Evolutionary conservation across 176 grass and related monocot species (phyloP).

Genomic region (Echinochloa phyllopogon): DNA sequence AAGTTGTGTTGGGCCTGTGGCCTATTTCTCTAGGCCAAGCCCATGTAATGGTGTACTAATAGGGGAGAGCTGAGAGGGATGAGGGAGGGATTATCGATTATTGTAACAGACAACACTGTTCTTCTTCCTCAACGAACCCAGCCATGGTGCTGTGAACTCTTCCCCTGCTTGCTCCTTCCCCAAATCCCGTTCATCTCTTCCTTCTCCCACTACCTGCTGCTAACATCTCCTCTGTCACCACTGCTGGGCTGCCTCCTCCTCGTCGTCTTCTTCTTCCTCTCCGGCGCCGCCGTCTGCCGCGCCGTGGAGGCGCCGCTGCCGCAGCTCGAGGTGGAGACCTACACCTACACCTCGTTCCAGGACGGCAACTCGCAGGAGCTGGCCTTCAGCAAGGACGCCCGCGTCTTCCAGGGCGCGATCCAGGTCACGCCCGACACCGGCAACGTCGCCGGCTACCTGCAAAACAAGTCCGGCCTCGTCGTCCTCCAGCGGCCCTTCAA

Average conservation of each 20-base stretch:
- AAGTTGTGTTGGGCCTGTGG: too few species aligned
- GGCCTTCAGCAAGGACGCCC: neutral
- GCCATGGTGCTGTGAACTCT: too few species aligned
- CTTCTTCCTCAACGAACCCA: too few species aligned
- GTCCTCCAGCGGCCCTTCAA: constrained; percentile 43
- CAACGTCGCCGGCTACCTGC: neutral
- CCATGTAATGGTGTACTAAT: too few species aligned
- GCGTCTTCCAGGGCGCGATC: constrained; percentile 48
- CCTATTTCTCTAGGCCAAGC: too few species aligned
- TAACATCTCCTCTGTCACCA: constrained; percentile 15
- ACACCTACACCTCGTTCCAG: constrained; percentile 40
- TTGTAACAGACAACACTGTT: too few species aligned
- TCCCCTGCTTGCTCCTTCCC: too few species aligned
- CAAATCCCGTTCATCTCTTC: too few species aligned
- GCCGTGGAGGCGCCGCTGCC: neutral
- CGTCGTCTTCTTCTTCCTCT: neutral
- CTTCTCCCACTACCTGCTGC: too few species aligned
- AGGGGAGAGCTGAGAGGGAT: too few species aligned
- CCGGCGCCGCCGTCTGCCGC: neutral
- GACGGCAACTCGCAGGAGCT: neutral
- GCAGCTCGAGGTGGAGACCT: neutral
- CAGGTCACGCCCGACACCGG: constrained; percentile 56
- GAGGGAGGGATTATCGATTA: too few species aligned
- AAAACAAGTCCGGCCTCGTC: constrained; percentile 54
- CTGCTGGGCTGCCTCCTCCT: neutral